Conservation (phyloP, 2,329 filamentous ascomycete species). For the Neonectria hederae region DNA sequence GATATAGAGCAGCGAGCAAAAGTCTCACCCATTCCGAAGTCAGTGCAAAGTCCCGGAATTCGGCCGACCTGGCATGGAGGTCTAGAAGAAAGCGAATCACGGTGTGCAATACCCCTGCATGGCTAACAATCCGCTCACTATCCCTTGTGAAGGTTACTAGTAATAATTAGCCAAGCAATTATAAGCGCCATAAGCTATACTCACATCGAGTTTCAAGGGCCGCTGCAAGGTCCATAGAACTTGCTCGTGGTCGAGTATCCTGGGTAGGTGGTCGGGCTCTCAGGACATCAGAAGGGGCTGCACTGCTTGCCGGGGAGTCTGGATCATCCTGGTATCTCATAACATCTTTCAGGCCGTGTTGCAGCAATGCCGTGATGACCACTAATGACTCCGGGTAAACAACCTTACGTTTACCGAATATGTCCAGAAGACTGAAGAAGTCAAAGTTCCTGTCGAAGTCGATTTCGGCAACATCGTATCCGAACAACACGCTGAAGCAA, state of each 20-base stretch:
- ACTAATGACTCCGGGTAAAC: constrained; percentile 80
- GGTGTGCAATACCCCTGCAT: constrained; percentile 75
- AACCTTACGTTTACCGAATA: constrained; percentile 76
- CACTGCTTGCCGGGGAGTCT: constrained; percentile 58
- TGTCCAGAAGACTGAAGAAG: constrained; percentile 75
- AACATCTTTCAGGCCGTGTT: constrained; percentile 80
- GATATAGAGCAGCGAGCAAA: constrained; percentile 83
- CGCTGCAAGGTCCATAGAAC: constrained; percentile 73
- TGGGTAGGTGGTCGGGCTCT: constrained; percentile 26
- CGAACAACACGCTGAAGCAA: constrained; percentile 89
- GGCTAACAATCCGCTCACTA: constrained; percentile 58
- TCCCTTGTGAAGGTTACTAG: constrained; percentile 47
- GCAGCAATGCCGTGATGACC: constrained; percentile 86
- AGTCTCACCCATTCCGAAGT: constrained; percentile 84
- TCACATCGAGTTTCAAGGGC: constrained; percentile 65
- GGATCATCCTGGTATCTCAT: constrained; percentile 69
- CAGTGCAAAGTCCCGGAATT: constrained; percentile 84
- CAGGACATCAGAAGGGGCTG: constrained; percentile 11
- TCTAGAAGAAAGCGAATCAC: constrained; percentile 83
- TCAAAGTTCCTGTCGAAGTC: constrained; percentile 80
- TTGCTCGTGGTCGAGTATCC: constrained; percentile 54
- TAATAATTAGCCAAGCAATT: constrained; percentile 23
- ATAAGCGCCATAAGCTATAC: constrained; percentile 34
- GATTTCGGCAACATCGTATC: constrained; percentile 78
- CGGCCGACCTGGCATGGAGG: constrained; percentile 77